Evolutionary conservation across 2,329 filamentous ascomycete genomes (phyloP).

Genomic region (Trichothecium roseum): DNA sequence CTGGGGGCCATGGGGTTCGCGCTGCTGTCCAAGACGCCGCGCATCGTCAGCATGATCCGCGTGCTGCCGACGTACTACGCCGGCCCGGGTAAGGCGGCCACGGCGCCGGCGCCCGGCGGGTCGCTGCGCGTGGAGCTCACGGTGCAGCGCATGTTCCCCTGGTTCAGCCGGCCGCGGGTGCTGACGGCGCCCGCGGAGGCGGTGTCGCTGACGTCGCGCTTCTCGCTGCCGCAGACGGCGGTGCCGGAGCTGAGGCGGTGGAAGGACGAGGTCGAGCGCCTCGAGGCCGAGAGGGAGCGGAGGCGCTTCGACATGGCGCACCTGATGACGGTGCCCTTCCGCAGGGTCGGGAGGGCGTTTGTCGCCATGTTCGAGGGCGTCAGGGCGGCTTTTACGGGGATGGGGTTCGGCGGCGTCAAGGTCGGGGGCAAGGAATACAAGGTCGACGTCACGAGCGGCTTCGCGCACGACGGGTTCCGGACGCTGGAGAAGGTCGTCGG

Average conservation of each 20-base stretch:
- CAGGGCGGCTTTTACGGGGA: slow-evolving; percentile 41
- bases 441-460: slow-evolving; percentile 46
- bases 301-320: slow-evolving; percentile 44
- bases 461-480: slow-evolving; percentile 47
- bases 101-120: not conserved
- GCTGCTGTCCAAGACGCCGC: slow-evolving; percentile 45
- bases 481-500: slow-evolving; percentile 45
- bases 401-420: slow-evolving; percentile 42
- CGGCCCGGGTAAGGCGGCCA: slow-evolving; percentile 8
- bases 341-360: slow-evolving; percentile 33
- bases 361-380: slow-evolving; percentile 32
- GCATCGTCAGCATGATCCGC: slow-evolving; percentile 47
- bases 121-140: slow-evolving; percentile 34
- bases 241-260: slow-evolving; percentile 22
- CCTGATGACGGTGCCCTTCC: slow-evolving; percentile 47
- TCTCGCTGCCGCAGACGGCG: slow-evolving; percentile 26
- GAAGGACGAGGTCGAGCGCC: slow-evolving; percentile 15
- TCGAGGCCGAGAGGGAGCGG: slow-evolving; percentile 20
- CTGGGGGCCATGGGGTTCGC: slow-evolving; percentile 51
- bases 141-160: slow-evolving; percentile 38
- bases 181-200: slow-evolving; percentile 23
- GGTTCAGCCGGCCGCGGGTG: slow-evolving; percentile 29
- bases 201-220: slow-evolving; percentile 23
- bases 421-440: slow-evolving; percentile 41
- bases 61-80: slow-evolving; percentile 31